phyloP scores from a whole-genome alignment of 805 yeast species.

The Nakazawaea ernobii region DNA sequence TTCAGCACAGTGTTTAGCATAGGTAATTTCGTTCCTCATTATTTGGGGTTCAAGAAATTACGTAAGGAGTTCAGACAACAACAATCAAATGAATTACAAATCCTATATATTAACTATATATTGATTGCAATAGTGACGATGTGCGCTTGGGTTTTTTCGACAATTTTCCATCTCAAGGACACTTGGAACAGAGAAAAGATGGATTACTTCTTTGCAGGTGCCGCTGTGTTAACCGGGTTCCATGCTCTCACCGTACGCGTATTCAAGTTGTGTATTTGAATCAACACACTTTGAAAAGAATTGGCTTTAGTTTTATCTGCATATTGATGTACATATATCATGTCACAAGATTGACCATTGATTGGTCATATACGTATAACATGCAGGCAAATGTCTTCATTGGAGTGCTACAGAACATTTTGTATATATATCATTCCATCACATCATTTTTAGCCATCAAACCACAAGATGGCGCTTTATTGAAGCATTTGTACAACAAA shows the following conservation, averaged over 20 bases:
- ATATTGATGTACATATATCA: slow-evolving; percentile 54
- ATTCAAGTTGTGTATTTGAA: slow-evolving; percentile 49
- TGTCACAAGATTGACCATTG: slow-evolving; percentile 54
- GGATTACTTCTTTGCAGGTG: slow-evolving; percentile 92
- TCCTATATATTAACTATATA: slow-evolving; percentile 32
- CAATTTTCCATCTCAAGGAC: slow-evolving; percentile 87
- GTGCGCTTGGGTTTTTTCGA: slow-evolving; percentile 84
- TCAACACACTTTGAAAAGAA: slow-evolving; percentile 22
- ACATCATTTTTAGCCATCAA: slow-evolving; percentile 20
- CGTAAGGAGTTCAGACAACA: slow-evolving; percentile 18
- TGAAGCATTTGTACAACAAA: not conserved
- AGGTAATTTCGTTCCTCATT: slow-evolving; percentile 63
- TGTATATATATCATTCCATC: slow-evolving; percentile 38
- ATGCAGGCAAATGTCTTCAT: slow-evolving; percentile 83
- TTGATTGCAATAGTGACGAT: slow-evolving; percentile 58
- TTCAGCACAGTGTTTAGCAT: slow-evolving; percentile 77
- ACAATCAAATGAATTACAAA: slow-evolving; percentile 20
- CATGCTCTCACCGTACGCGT: slow-evolving; percentile 61
- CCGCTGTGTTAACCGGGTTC: slow-evolving; percentile 76
- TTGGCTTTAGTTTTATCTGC: slow-evolving; percentile 35
- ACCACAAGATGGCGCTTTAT: not conserved
- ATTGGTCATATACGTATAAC: slow-evolving; percentile 91
- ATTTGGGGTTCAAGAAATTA: slow-evolving; percentile 34
- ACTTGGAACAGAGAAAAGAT: slow-evolving; percentile 70
- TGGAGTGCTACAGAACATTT: slow-evolving; percentile 69